Base-by-base conservation (phyloP, 106 monocot species). In the Allium fistulosum region DNA sequence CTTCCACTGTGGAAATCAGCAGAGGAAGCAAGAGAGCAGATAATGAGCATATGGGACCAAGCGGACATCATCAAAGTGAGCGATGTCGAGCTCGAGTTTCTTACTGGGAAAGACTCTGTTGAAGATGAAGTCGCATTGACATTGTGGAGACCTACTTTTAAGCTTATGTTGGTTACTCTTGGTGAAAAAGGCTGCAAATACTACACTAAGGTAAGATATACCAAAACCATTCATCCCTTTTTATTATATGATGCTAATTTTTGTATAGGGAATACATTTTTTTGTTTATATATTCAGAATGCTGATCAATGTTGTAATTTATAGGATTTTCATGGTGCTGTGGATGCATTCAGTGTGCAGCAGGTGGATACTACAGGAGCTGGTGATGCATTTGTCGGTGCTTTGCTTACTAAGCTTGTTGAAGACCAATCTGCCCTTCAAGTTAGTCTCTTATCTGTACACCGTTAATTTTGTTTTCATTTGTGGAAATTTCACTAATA, bases 361-460 rank as follows among this genome's bases (percentile, higher is more conserved):
- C 66, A 85, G 47, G 77, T 96, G 2, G 95, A 96, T 62, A 91
- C 91, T 18, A 96, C 95, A 2, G 95, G 95, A 3, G 95, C 95
- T n/a, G 95, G 95, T 10, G 95, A 96, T 74, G 95, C 95, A 9
- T 96, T 96, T 65, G 78, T 88, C 2, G 95, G 95, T 12, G 83
- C 88, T 62, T 26, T 91, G 74, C 77, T 96, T 18, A 22, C 60
- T 48, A 81, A 76, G 70, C 45, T 91, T 10, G 78, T 82, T 11
- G 73, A 82, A 8, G 88, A 96, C 72, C 78, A 65, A 37, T 96
- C 91, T 9, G 74, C 76, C 14, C 69, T 96, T 18, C 91, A 95
- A 71, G 94, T 83, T 22, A 67, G 61, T 50, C 17, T 10, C 7
- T 9, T 50, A 69, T 57, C 14, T 28, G 17, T 46, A n/a, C 1